A percentile compares a stretch with the other conserved stretches of the same genome.
These are phyloP conservation scores for Pleochaeta shiraiana DNA, from an alignment of 2,329 filamentous ascomycete species.

Conservation along the genomic window DNA sequence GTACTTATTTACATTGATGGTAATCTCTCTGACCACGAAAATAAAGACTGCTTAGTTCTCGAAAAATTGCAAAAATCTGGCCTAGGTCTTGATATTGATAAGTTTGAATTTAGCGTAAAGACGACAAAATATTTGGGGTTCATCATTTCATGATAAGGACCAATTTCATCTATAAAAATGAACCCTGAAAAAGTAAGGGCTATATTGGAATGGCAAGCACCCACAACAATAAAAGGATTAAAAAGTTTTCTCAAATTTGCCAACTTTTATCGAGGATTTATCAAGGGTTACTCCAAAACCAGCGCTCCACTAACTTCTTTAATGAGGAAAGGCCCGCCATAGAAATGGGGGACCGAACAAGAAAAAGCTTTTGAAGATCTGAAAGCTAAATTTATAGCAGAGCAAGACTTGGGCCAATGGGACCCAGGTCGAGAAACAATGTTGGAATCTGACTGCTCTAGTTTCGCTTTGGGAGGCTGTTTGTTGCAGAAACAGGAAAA, in stretches of 20 bases:
- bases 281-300: neutral
- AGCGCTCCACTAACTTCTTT: neutral
- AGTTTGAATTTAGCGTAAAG: conserved; percentile 5
- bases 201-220: neutral
- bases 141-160: neutral
- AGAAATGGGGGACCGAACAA: too few species aligned
- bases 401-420: too few species aligned
- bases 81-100: conserved; percentile 5
- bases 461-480: too few species aligned
- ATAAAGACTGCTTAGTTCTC: conserved; percentile 5
- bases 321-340: neutral
- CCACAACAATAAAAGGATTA: neutral
- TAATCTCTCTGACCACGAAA: neutral
- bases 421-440: too few species aligned
- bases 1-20: conserved; percentile 6
- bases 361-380: too few species aligned
- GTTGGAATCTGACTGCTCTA: too few species aligned
- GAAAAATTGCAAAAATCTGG: neutral
- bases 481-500: too few species aligned
- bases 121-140: neutral
- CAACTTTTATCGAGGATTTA: neutral
- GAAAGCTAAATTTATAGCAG: too few species aligned
- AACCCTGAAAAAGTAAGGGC: neutral
- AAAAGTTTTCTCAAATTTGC: too few species aligned
- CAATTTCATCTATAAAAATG: neutral